phyloP scores from a whole-genome alignment of 2,329 filamentous ascomycete species.

The Byssochlamys sp. region DNA sequence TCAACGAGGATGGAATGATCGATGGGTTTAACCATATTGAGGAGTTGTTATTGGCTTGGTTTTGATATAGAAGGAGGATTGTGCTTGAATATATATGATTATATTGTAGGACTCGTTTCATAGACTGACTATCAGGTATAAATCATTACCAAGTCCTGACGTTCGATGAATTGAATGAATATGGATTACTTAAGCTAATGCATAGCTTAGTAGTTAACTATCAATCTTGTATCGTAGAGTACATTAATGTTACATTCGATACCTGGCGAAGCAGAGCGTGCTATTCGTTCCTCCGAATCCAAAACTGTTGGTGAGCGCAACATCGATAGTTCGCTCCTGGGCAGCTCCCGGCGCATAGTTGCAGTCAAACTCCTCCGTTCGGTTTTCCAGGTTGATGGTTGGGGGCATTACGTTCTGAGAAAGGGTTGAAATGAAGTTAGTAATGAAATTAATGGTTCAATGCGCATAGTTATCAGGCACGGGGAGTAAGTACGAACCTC shows the following conservation, averaged over 20 bases:
- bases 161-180: background rate
- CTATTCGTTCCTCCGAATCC: conserved; percentile 97
- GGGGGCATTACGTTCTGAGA: conserved; percentile 67
- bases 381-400: conserved; percentile 68
- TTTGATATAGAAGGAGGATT: no score
- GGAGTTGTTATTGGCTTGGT: no score
- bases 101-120: no score
- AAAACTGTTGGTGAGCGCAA: conserved; percentile 88
- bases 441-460: background rate
- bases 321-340: conserved; percentile 60
- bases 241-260: conserved; percentile 6
- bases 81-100: no score
- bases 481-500: conserved; percentile 46
- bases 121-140: no score
- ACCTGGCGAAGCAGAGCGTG: conserved; percentile 60
- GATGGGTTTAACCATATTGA: background rate
- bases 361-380: conserved; percentile 60
- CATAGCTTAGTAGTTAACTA: background rate
- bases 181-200: background rate
- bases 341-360: conserved; percentile 71
- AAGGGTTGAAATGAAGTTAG: conserved; percentile 6
- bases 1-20: no score
- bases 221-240: background rate
- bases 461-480: no score
- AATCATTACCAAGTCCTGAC: no score